Percentiles rank a stretch among this genome's conserved stretches.
Evolutionary conservation across 2,329 filamentous ascomycete genomes (phyloP).

Genomic region (Diplodia corticola): DNA sequence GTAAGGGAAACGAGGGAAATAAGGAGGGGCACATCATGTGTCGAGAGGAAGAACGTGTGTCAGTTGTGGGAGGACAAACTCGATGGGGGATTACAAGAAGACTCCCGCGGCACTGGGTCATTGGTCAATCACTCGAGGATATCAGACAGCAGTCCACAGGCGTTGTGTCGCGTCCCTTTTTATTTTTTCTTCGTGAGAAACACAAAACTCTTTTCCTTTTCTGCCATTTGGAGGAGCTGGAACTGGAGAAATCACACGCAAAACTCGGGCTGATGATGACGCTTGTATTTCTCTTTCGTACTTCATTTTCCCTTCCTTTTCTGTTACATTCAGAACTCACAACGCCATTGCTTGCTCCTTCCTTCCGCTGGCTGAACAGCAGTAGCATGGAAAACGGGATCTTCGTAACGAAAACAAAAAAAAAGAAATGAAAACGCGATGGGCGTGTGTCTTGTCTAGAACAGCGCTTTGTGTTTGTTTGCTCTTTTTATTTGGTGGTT

Average conservation of each 20-base stretch:
- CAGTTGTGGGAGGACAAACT: neutral
- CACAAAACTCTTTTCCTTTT: neutral
- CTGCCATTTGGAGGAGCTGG: neutral
- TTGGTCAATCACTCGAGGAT: neutral
- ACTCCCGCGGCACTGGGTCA: neutral
- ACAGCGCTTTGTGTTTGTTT: neutral
- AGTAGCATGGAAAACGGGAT: neutral
- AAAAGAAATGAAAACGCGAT: neutral
- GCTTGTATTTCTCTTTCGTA: neutral
- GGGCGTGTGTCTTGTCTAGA: neutral
- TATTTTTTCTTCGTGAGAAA: neutral
- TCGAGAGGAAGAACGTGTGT: neutral
- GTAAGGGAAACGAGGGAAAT: too few relatives aligned
- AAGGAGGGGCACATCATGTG: conserved; percentile 2
- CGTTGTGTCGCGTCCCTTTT: neutral
- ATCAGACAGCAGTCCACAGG: neutral
- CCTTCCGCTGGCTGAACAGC: neutral
- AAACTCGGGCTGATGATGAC: neutral
- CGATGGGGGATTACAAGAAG: neutral
- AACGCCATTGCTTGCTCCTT: neutral
- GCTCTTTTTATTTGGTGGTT: neutral
- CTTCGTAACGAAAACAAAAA: neutral
- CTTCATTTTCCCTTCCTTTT: neutral
- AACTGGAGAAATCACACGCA: neutral
- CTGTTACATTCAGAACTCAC: neutral